Percentiles rank a stretch among this genome's conserved stretches.
Conservation (phyloP, 2,329 filamentous ascomycete genomes). For the Xylaria sp. region DNA sequence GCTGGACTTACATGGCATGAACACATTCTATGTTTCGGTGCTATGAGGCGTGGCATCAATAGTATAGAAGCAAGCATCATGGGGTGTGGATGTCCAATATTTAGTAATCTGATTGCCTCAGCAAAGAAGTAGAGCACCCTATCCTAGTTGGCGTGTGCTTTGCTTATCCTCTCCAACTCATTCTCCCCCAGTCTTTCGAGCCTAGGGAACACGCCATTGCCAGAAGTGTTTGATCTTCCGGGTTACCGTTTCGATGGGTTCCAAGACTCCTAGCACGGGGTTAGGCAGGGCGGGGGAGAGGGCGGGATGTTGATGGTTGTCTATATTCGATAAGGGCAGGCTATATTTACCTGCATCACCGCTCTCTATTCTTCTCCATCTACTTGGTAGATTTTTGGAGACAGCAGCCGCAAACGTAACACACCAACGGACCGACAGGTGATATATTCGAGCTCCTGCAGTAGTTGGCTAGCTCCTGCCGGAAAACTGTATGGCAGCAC, state of each 20-base stretch:
- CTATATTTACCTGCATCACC: constrained; percentile 22
- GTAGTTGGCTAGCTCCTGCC: background rate
- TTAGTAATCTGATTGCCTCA: background rate
- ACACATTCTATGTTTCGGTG: background rate
- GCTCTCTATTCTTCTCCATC: constrained; percentile 3
- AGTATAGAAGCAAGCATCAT: background rate
- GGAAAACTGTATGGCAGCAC: background rate
- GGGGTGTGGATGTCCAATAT: constrained; percentile 1
- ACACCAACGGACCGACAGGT: constrained; percentile 5
- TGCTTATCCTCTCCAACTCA: constrained; percentile 4
- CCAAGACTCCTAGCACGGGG: constrained; percentile 2
- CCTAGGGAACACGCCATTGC: constrained; percentile 15
- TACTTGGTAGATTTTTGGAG: background rate
- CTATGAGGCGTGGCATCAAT: background rate
- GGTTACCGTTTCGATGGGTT: constrained; percentile 31
- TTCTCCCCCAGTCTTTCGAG: background rate
- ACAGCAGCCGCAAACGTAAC: constrained; percentile 7
- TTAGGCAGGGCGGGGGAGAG: background rate
- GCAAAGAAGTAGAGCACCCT: background rate
- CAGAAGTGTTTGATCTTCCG: constrained; percentile 35
- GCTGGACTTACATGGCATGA: constrained; percentile 11
- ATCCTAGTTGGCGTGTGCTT: background rate
- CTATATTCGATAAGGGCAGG: constrained; percentile 32
- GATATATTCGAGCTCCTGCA: background rate
- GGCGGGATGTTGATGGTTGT: constrained; percentile 16